Evolutionary conservation across 306 rosid genomes (phyloP), one percentile per base, ranked within the genome.

Genomic region (Chamaecrista fasciculata): DNA sequence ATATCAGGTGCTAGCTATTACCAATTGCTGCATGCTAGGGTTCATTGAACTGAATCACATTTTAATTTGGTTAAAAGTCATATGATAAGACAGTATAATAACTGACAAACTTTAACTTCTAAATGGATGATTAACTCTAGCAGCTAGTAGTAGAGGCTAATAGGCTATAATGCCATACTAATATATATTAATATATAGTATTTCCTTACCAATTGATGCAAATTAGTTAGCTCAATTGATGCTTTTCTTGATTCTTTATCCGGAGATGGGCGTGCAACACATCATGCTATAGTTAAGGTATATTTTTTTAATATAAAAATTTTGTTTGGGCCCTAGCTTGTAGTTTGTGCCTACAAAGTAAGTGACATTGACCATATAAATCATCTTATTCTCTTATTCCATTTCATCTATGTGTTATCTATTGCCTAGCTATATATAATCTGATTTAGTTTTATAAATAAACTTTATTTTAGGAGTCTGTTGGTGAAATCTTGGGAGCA

Each of bases 211-310:
- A n/a, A n/a, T n/a, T n/a, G n/a, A 82, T 83, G 42, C 98, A 88
- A 83, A 43, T 90, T 85, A 4, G 57, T 88, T 8, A 89, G 85
- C 2, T 88, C 87, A 4, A 77, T 85, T 11, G 66, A 81, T 65
- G 83, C 84, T 2, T 85, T 90, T 82, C 87, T 93, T 60, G 94
- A 88, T 77, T 83, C 83, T 66, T 11, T 90, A 57, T 80, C 96
- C 11, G 74, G 64, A 16, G 88, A 80, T 58, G 33, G 80, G 3
- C 83, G 73, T 19, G 80, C 71, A 12, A 43, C 52, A 8, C 84
- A 84, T 7, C 82, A 83, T 68, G 70, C 84, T 26, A 70, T 83
- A 31, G 69, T 87, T 16, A 92, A 89, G 96, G 98, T 92, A 19
- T 44, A 11, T 39, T 6, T 23, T 34, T 33, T 1, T 5, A 11